These are phyloP conservation scores for Aspergillus nidulans DNA, from an alignment of 495 filamentous ascomycete genomes.

Conservation along the genomic window DNA sequence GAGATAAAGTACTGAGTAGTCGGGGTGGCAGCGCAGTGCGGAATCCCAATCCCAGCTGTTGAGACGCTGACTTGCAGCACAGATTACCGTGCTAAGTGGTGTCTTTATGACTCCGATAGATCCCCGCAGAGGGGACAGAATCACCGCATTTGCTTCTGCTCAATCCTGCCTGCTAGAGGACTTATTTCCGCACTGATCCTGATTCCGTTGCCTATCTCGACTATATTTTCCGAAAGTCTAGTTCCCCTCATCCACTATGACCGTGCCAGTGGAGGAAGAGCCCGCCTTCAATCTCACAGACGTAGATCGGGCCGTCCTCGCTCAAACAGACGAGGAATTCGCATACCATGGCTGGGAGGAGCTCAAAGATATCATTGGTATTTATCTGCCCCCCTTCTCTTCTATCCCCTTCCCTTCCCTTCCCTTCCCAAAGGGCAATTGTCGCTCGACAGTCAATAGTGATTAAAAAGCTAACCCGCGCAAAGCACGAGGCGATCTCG, in stretches of 20 bases:
- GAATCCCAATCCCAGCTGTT: background rate
- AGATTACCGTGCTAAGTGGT: background rate
- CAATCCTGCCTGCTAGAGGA: background rate
- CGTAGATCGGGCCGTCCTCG: slow-evolving; percentile 59
- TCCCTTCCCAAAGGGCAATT: no score
- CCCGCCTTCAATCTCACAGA: slow-evolving; percentile 61
- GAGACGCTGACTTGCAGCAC: background rate
- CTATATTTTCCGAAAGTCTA: slow-evolving; percentile 10
- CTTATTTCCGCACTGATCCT: background rate
- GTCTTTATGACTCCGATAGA: background rate
- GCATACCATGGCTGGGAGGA: slow-evolving; percentile 64
- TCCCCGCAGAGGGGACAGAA: slow-evolving; percentile 3
- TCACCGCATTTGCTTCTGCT: background rate
- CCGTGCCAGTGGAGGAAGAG: slow-evolving; percentile 11
- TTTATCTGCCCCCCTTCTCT: slow-evolving; percentile 7
- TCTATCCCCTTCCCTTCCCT: slow-evolving; percentile 12
- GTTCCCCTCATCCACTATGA: background rate
- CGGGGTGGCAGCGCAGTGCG: no score
- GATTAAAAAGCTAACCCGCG: background rate
- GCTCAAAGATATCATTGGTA: slow-evolving; percentile 63
- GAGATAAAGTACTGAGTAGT: no score
- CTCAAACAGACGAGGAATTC: slow-evolving; percentile 68
- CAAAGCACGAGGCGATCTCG: slow-evolving; percentile 66
- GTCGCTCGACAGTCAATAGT: no score
- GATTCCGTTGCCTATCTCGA: slow-evolving; percentile 12